Percentiles rank a stretch among this genome's conserved stretches.
phyloP scores from a whole-genome alignment of 495 filamentous ascomycete genomes.

The Oidiodendron maius region DNA sequence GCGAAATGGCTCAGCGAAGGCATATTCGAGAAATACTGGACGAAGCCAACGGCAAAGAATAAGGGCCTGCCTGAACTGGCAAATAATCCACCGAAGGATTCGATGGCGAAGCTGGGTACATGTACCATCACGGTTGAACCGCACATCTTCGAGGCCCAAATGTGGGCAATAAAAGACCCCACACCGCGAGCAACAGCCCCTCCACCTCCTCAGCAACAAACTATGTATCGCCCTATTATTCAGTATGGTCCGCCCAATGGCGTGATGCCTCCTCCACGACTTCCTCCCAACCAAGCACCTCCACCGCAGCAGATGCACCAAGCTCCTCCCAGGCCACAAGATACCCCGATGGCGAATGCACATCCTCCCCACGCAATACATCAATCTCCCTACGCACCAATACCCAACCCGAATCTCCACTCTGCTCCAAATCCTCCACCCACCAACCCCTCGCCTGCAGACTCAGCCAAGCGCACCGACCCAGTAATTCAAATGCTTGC shows the following conservation, averaged over 20 bases:
- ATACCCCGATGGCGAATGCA: constrained; percentile 11
- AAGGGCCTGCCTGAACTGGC: constrained; percentile 60
- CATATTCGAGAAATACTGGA: constrained; percentile 90
- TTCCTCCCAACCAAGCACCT: constrained; percentile 14
- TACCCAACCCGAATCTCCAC: too few species aligned
- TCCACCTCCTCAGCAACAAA: constrained; percentile 21
- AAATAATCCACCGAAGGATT: constrained; percentile 78
- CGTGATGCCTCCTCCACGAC: constrained; percentile 44
- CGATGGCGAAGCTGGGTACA: constrained; percentile 76
- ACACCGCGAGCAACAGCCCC: constrained; percentile 40
- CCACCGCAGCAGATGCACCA: constrained; percentile 1
- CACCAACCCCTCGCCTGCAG: constrained; percentile 18
- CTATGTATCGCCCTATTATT: constrained; percentile 52
- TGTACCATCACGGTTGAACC: constrained; percentile 83
- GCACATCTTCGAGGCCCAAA: constrained; percentile 80
- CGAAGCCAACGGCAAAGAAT: constrained; percentile 80
- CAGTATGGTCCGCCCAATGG: constrained; percentile 65
- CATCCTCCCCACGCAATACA: too few species aligned
- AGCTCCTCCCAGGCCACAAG: constrained; percentile 10
- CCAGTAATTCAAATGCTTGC: constrained; percentile 95
- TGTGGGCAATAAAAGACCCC: constrained; percentile 78
- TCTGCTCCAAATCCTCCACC: constrained; percentile 17
- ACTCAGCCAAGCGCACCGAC: constrained; percentile 53
- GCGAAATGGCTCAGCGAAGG: constrained; percentile 76
- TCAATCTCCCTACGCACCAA: too few species aligned